A percentile compares a stretch with the other conserved stretches of the same genome.
Conservation (phyloP, 805 yeast species). For the Yarrowia hollandica region DNA sequence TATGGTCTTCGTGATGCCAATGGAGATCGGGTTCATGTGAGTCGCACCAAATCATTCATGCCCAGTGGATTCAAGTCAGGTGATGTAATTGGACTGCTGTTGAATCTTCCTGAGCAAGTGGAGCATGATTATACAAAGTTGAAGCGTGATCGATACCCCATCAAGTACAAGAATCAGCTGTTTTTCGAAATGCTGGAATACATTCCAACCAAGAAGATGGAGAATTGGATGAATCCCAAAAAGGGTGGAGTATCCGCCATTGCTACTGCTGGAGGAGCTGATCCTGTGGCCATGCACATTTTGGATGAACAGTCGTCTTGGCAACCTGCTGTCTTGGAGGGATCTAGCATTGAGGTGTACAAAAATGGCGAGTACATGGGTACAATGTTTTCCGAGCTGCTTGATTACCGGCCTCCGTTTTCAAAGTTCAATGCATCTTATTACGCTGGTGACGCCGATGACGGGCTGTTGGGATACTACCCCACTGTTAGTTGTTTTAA, state of each 20-base stretch:
- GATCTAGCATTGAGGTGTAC: slow-evolving; percentile 65
- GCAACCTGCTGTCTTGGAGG: slow-evolving; percentile 38
- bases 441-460: slow-evolving; percentile 51
- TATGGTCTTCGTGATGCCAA: slow-evolving; percentile 82
- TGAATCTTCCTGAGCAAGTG: slow-evolving; percentile 59
- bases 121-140: slow-evolving; percentile 45
- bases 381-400: slow-evolving; percentile 62
- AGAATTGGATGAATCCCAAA: slow-evolving; percentile 56
- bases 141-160: slow-evolving; percentile 82
- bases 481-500: slow-evolving; percentile 84
- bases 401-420: slow-evolving; percentile 78
- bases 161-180: slow-evolving; percentile 70
- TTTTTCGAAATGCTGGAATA: slow-evolving; percentile 87
- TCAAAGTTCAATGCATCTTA: slow-evolving; percentile 46
- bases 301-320: neutral
- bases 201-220: slow-evolving; percentile 65
- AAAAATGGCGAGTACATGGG: slow-evolving; percentile 76
- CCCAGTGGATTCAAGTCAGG: slow-evolving; percentile 58
- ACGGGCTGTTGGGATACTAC: slow-evolving; percentile 85
- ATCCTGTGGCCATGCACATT: slow-evolving; percentile 38
- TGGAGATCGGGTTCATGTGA: slow-evolving; percentile 74
- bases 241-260: slow-evolving; percentile 16
- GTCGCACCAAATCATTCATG: slow-evolving; percentile 63
- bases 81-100: slow-evolving; percentile 77
- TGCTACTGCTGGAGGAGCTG: slow-evolving; percentile 30